Conservation (phyloP, 2,329 filamentous ascomycete genomes). For the Diaporthe humulicola region DNA sequence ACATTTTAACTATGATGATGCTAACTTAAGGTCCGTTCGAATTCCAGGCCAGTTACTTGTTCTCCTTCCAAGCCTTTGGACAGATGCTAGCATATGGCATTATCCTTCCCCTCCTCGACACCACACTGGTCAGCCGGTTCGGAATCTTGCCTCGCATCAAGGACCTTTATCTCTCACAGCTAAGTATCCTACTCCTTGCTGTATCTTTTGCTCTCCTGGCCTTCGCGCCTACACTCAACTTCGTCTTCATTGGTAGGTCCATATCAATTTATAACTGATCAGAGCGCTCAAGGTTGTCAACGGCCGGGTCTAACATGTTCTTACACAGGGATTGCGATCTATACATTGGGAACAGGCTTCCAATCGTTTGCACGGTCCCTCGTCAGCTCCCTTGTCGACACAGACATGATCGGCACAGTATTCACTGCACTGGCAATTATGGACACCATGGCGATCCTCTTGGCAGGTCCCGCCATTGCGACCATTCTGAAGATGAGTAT, state of each 20-base stretch:
- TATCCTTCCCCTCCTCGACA: slow-evolving; percentile 8
- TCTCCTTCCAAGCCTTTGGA: slow-evolving; percentile 12
- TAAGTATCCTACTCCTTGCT: neutral
- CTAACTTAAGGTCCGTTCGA: neutral
- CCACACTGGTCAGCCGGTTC: neutral
- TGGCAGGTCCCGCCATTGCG: neutral
- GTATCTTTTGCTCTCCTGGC: neutral
- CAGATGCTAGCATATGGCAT: slow-evolving; percentile 13
- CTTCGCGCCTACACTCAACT: neutral
- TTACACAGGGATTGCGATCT: neutral
- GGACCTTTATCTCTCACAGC: neutral
- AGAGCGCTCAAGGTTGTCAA: neutral
- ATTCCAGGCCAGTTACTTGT: neutral
- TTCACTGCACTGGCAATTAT: slow-evolving; percentile 16
- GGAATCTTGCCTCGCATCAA: neutral
- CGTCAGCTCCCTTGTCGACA: slow-evolving; percentile 8
- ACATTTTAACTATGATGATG: neutral
- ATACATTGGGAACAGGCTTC: neutral
- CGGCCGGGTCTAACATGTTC: neutral
- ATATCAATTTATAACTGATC: no score
- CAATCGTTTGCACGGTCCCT: neutral
- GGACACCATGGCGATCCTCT: slow-evolving; percentile 4
- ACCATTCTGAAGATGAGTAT: neutral
- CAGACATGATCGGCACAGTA: slow-evolving; percentile 6
- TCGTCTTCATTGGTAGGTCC: slow-evolving; percentile 3